phyloP scores from a whole-genome alignment of 2,329 filamentous ascomycete genomes.

The Aspergillus ruber region DNA sequence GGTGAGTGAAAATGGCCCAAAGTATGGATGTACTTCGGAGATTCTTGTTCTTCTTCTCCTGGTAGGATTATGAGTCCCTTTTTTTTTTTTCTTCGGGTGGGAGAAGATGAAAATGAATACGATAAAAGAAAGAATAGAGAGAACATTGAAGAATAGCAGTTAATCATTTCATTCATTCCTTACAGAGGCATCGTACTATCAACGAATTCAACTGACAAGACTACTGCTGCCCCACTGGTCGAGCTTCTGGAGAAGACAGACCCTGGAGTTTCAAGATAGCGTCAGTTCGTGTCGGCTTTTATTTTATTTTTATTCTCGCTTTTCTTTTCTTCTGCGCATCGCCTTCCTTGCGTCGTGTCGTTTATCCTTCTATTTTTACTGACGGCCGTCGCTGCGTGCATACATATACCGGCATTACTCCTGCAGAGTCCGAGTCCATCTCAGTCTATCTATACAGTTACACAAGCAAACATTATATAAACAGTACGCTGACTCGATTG shows the following conservation, averaged over 20 bases:
- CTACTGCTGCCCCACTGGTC: neutral
- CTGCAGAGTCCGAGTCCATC: neutral
- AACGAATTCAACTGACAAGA: neutral
- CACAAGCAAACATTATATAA: too few relatives aligned
- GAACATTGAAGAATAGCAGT: neutral
- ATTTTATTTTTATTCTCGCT: neutral
- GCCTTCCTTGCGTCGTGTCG: constrained; percentile 1
- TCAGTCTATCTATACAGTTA: too few relatives aligned
- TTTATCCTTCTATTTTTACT: constrained; percentile 2
- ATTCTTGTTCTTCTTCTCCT: constrained; percentile 2
- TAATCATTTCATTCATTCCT: too few relatives aligned
- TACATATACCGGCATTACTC: neutral
- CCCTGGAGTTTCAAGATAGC: constrained; percentile 1
- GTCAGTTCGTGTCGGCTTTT: neutral
- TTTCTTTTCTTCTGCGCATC: neutral
- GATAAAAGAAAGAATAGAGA: neutral
- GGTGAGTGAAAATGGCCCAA: constrained; percentile 1
- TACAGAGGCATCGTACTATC: too few relatives aligned
- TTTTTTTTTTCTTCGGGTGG: too few relatives aligned
- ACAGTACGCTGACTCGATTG: constrained; percentile 13
- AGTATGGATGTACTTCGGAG: constrained; percentile 6
- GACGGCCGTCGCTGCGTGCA: neutral
- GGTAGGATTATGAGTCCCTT: too few relatives aligned
- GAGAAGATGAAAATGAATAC: neutral
- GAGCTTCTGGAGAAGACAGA: constrained; percentile 2